Evolutionary conservation across 495 filamentous ascomycete genomes (phyloP).

Genomic region (Podospora sp.): DNA sequence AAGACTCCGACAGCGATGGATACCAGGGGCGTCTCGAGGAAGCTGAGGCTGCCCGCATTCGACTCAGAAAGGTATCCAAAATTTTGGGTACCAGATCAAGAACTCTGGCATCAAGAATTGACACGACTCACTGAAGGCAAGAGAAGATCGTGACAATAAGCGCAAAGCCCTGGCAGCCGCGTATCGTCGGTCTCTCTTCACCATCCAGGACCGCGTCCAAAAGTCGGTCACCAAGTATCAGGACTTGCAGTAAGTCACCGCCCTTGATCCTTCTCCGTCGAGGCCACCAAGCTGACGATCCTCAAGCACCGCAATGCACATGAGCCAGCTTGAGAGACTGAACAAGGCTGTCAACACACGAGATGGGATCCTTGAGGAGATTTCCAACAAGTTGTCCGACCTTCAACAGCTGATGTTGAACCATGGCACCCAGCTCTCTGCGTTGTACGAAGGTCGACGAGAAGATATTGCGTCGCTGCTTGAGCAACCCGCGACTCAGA

Average conservation of each 20-base stretch:
- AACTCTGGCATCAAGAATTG: neutral
- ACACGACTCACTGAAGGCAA: slow-evolving; percentile 17
- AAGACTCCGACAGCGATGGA: slow-evolving; percentile 24
- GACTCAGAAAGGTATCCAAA: slow-evolving; percentile 24
- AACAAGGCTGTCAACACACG: slow-evolving; percentile 29
- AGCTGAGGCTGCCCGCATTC: slow-evolving; percentile 26
- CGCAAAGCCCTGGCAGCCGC: slow-evolving; percentile 26
- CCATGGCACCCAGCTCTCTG: slow-evolving; percentile 29
- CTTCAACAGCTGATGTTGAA: slow-evolving; percentile 29
- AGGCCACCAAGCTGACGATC: neutral
- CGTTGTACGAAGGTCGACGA: slow-evolving; percentile 31
- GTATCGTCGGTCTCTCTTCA: slow-evolving; percentile 18
- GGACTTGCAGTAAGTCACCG: slow-evolving; percentile 22
- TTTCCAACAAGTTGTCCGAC: slow-evolving; percentile 28
- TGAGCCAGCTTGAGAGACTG: slow-evolving; percentile 21
- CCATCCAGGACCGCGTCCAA: slow-evolving; percentile 24
- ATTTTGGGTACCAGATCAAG: neutral
- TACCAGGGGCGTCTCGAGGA: slow-evolving; percentile 25
- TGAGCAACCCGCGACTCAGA: neutral
- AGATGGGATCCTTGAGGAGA: slow-evolving; percentile 24
- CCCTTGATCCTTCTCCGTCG: neutral
- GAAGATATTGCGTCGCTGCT: slow-evolving; percentile 23
- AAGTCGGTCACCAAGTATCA: slow-evolving; percentile 27
- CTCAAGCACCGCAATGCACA: slow-evolving; percentile 14
- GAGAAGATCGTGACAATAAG: slow-evolving; percentile 30